Evolutionary conservation across 805 yeast species (phyloP), one percentile per base, ranked within the genome.

Genomic region (Sporopachydermia quercuum): DNA sequence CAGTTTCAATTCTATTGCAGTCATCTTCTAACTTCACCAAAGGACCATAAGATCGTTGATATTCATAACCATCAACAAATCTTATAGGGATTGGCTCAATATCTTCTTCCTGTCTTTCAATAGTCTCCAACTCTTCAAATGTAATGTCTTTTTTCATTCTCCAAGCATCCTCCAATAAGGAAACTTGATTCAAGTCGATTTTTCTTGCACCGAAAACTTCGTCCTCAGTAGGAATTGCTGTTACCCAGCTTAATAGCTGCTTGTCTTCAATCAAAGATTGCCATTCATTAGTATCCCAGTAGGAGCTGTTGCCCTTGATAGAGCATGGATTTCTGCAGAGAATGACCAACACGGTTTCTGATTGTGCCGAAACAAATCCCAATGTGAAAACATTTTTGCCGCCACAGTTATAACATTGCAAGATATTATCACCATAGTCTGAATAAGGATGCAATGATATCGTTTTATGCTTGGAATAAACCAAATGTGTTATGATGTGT

Each of bases 401-500:
- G 19, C 95, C 95, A 62, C 96, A 87, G 52, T 77, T 78, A 60
- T 86, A 87, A 61, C 96, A 87, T 56, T 87, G 96, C 42, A 87
- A 61, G 1, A 76, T 68, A 4, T 87, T 78, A 40, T 81, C 94
- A n/a, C 96, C 96, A 17, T 86, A 63, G 44, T 82, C 86, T 1
- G 87, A 77, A 17, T 79, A 80, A 30, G 76, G 76, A 55, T 86
- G 95, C 37, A 85, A 66, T 1, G 79, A 66, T 2, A 87, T 85
- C 19, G 54, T 18, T 49, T 77, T 76, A 55, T 87, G 96, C 45
- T 78, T 74, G 1, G 94, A 71, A 48, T 82, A 61, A 18, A 85
- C 93, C 54, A 86, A 60, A 57, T 87, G 96, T 14, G 82, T 81
- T 15, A 87, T 76, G 13, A 87, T 82, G 55, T 87, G 96, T 1